Evolutionary conservation across 1,139 yeast genomes (phyloP), one percentile per base, ranked within the genome.

Genomic region (Meyerozyma sp.): DNA sequence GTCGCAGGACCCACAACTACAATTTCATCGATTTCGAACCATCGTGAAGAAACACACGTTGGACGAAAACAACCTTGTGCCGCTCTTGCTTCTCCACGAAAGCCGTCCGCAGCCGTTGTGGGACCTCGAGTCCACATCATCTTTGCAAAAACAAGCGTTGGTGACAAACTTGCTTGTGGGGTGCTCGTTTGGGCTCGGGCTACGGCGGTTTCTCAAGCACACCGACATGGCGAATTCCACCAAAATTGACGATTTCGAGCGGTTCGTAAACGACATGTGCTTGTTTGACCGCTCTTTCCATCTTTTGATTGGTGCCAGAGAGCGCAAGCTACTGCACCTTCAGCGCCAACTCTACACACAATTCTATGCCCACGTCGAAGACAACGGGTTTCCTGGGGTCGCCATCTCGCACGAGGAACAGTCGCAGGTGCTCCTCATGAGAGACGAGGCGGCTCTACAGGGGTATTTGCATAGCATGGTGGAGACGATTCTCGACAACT

Each of bases 261-360:
- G 44, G 23, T 52, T 65, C 37, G 64, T 65, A 63, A 59, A 62
- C 41, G 51, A 53, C 32, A 39, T 62, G 13, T 52, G 61, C 44
- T 46, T 53, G 8, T 54, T 65, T 37, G 68, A 63, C 42, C 52
- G 51, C n/a, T 44, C 49, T 5, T 57, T 54, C 41, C 57, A 57
- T 32, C 39, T 44, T 6, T 44, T 58, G 32, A 46, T 56, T 1
- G 25, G 36, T 3, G n/a, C 32, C 5, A 44, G 68, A 40, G 32
- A 29, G 6, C 30, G 23, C 14, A 49, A 48, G 13, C 48, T 58
- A 25, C 6, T 38, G 5, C 27, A 44, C 40, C 45, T 60, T 18
- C 41, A 43, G 38, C 13, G 40, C n/a, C 14, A 35, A 3, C 43
- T 58, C 18, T 47, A 54, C 25, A 30, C 40, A 3, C 42, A 52